Percentiles rank a stretch among this genome's conserved stretches.
These are phyloP conservation scores for Fusarium compactum DNA, from an alignment of 2,329 filamentous ascomycete genomes.

Conservation along the genomic window DNA sequence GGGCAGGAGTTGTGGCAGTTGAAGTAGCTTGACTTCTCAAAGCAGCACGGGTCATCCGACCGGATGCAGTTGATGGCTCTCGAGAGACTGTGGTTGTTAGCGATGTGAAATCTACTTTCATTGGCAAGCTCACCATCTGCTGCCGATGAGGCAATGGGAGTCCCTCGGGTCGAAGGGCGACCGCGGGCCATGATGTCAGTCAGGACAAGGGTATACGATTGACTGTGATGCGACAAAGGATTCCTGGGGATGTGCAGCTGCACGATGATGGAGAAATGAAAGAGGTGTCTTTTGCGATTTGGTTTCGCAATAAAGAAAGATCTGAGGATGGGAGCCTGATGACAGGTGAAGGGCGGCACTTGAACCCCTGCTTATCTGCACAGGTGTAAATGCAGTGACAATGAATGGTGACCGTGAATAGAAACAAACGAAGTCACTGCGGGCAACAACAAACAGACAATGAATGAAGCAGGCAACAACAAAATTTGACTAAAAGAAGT, in stretches of 20 bases:
- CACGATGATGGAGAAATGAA: background rate
- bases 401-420: constrained; percentile 25
- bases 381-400: constrained; percentile 20
- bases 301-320: background rate
- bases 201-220: background rate
- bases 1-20: constrained; percentile 3
- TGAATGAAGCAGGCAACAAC: constrained; percentile 7
- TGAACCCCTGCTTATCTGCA: constrained; percentile 31
- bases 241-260: background rate
- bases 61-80: constrained; percentile 29
- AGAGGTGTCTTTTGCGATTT: background rate
- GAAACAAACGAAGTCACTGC: constrained; percentile 14
- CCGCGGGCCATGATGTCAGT: constrained; percentile 48
- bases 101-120: background rate
- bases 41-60: constrained; percentile 47
- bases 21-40: constrained; percentile 32
- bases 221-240: background rate
- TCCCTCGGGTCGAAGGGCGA: constrained; percentile 44
- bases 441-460: constrained; percentile 18
- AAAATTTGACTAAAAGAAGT: background rate
- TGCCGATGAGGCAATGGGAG: constrained; percentile 28
- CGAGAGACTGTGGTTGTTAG: constrained; percentile 34
- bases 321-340: constrained; percentile 2
- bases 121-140: constrained; percentile 31
- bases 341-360: constrained; percentile 7